Evolutionary conservation across 2,329 filamentous ascomycete species (phyloP), one percentile per base, ranked within the genome.

Genomic region (Allantophomopsis cytisporea): DNA sequence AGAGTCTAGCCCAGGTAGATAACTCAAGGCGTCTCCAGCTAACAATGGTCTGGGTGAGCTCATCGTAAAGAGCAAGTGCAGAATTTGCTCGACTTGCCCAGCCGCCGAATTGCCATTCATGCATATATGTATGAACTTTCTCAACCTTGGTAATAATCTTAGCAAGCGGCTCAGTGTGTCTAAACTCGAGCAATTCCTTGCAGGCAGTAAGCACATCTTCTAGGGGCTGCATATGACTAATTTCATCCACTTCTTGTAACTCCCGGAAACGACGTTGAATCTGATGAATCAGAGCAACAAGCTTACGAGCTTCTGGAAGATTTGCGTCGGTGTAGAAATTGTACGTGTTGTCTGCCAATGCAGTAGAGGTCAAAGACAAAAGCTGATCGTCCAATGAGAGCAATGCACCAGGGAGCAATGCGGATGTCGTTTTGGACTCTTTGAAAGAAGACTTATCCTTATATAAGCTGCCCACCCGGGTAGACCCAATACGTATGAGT

Each of bases 251-350:
- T 7, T 60, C 58, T 54, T 79, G 73, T 10, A 98, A 74, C 44
- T 82, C 70, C 15, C 69, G 67, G 61, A 96, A 94, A 13, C 82
- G 76, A 36, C 63, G 55, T 53, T 82, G 78, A 35, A 89, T 74
- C 38, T 76, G 73, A 50, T 78, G 70, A 10, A 86, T 66, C 7
- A 95, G 62, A 1, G 58, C 61, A 18, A 91, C 76, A 4, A 95
- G 68, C 44, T 77, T 82, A 43, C 81, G 78, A 8, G 78, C 77
- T 60, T 96, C 85, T 1, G 64, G 57, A 11, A 89, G 62, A 50
- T 96, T 93, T 2, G 80, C 58, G 51, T 94, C 80, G 0, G 73
- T 79, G 58, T 98, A 98, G 57, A 98, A 95, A 60, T 94, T 94
- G 64, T 89, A 93, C 17, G 64, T 57, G 23, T 58, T 59, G 1